Conservation (phyloP, 2,329 filamentous ascomycete species). For the Alternaria sp. region DNA sequence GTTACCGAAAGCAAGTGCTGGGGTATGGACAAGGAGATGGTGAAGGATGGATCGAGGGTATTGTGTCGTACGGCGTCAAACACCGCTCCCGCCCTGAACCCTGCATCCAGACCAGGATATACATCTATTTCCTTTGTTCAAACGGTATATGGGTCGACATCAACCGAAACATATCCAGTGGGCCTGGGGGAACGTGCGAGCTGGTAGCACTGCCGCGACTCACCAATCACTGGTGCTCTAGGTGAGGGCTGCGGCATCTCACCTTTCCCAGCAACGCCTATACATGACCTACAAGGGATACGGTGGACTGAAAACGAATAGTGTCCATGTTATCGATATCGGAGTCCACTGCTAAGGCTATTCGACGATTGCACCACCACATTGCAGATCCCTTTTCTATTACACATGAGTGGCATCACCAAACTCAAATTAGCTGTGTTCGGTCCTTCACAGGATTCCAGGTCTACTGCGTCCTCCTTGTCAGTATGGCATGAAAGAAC, state of each 20-base stretch:
- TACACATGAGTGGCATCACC: conserved; percentile 20
- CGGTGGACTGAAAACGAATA: not conserved
- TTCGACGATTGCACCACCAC: conserved; percentile 7
- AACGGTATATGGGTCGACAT: conserved; percentile 1
- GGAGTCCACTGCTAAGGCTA: not conserved
- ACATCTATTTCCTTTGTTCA: conserved; percentile 25
- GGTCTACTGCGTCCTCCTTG: conserved; percentile 22
- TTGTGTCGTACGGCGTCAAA: conserved; percentile 47
- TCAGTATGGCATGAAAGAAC: conserved; percentile 29
- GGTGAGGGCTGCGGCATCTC: not conserved
- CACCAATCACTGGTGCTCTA: not conserved
- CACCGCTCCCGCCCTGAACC: conserved; percentile 40
- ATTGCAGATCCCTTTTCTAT: conserved; percentile 9
- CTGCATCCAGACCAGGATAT: conserved; percentile 32
- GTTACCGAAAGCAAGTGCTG: conserved; percentile 30
- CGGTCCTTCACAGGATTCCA: conserved; percentile 11
- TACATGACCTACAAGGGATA: not conserved
- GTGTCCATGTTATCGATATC: not conserved
- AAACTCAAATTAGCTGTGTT: conserved; percentile 18
- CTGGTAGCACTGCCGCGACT: conserved; percentile 18
- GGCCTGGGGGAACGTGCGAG: conserved; percentile 16
- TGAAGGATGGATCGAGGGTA: conserved; percentile 45
- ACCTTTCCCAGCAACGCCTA: not conserved
- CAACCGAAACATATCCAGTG: conserved; percentile 30
- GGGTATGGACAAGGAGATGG: conserved; percentile 32